Base-by-base conservation (phyloP, 129 eudicot species). In the Arctium lappa region DNA sequence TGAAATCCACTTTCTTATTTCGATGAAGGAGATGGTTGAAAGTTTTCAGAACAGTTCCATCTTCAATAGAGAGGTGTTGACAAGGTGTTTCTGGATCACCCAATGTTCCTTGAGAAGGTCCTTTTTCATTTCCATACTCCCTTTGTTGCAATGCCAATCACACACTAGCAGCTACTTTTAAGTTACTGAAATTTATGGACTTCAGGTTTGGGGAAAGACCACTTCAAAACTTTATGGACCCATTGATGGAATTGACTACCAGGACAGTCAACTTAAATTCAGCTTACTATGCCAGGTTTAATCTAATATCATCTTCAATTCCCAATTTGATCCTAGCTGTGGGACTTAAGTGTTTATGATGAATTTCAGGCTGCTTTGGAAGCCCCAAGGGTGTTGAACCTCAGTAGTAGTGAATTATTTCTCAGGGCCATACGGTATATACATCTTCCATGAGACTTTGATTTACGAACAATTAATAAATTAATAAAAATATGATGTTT, bases 1-100 rank as follows among this genome's bases (percentile, higher is more conserved):
- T 94, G 85, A 94, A 94, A 86, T 94, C 98, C 79, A 94, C 97
- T 86, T 94, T 94, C 87, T 91, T 94, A 81, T 91, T 94, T 44
- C 96, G 92, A 75, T 94, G 98, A 78, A 94, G 97, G 22, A 89
- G 93, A 82, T 94, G 98, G 78, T 89, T 92, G 83, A 94, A 94
- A 16, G 98, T 90, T 86, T 92, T 92, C 36, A 94, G 85, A 81
- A 94, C 98, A 80, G 98, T 88, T 29, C 98, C 98, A 88, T 94
- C 98, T 84, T 94, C 98, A 37, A 94, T 94, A 11, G 98, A 94
- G 42, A 94, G 97, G 95, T 11, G 92, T 91, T 62, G 95, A 91
- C 68, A 82, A 91, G n/a, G 91, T 91, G 46, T 91, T 91, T 79
- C 92, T 91, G 56, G 95, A 91, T 83, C 95, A 91, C 66, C 95